Percentiles rank a stretch among this genome's conserved stretches.
These are phyloP conservation scores for Kregervanrija pseudodelftensis DNA, from an alignment of 805 yeast genomes.

Conservation along the genomic window DNA sequence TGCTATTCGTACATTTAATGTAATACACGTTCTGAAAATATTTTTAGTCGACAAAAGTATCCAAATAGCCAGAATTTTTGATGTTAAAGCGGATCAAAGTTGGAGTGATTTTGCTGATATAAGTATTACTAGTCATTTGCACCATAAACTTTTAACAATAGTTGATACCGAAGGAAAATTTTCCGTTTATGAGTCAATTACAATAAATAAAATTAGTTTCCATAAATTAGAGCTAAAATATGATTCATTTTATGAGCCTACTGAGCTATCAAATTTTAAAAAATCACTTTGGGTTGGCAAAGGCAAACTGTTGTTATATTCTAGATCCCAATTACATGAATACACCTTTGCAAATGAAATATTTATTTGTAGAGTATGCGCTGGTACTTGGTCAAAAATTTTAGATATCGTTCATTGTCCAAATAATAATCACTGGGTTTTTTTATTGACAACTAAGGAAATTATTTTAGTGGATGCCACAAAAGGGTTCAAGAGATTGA, in stretches of 20 bases:
- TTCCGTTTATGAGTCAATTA: constrained; percentile 29
- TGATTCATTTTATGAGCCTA: constrained; percentile 32
- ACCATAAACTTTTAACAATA: constrained; percentile 30
- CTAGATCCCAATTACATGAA: constrained; percentile 37
- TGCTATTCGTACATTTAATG: too few relatives aligned
- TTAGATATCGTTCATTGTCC: constrained; percentile 33
- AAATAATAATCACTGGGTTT: constrained; percentile 26
- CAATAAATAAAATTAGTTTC: neutral
- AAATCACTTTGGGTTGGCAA: constrained; percentile 38
- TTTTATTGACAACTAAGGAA: constrained; percentile 62
- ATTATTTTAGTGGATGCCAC: constrained; percentile 42
- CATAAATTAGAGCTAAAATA: constrained; percentile 3
- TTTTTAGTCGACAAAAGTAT: neutral
- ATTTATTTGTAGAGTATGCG: constrained; percentile 34
- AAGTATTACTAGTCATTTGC: neutral
- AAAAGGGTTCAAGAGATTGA: constrained; percentile 34
- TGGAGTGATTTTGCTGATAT: constrained; percentile 7
- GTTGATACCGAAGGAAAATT: constrained; percentile 51
- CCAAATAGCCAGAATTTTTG: constrained; percentile 1
- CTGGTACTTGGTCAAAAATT: constrained; percentile 47
- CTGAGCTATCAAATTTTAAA: constrained; percentile 52
- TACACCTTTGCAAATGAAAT: constrained; percentile 26
- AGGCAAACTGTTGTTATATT: constrained; percentile 27
- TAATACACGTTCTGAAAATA: too few relatives aligned
- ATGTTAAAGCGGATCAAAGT: constrained; percentile 1